Conservation (phyloP, 2,329 filamentous ascomycete genomes). For the Fusarium albidum region DNA sequence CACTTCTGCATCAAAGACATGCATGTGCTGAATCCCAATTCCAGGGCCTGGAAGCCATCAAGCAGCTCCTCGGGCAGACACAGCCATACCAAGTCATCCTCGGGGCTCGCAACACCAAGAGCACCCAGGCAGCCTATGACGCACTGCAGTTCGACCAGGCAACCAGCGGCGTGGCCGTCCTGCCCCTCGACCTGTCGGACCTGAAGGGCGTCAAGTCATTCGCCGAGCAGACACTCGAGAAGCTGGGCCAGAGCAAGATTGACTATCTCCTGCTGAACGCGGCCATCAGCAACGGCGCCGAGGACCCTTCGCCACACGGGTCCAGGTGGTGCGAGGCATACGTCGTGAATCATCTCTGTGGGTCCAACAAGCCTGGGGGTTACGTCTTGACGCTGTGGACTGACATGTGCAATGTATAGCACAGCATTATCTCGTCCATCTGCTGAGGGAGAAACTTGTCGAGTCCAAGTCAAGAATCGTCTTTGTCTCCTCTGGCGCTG, state of each 20-base stretch:
- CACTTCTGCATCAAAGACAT: too few species aligned
- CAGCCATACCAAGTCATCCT: constrained; percentile 59
- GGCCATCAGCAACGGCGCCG: constrained; percentile 48
- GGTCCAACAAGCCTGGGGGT: too few species aligned
- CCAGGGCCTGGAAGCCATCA: constrained; percentile 62
- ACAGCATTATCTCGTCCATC: constrained; percentile 61
- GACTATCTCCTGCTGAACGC: constrained; percentile 62
- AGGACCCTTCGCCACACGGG: constrained; percentile 47
- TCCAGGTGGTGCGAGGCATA: constrained; percentile 60
- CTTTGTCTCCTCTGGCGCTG: constrained; percentile 59
- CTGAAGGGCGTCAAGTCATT: constrained; percentile 56
- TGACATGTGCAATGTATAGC: constrained; percentile 47
- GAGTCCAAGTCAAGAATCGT: constrained; percentile 57
- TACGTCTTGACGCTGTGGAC: neutral
- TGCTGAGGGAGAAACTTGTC: constrained; percentile 57
- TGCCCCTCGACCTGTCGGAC: constrained; percentile 58
- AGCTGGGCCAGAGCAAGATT: constrained; percentile 51
- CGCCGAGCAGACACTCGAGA: constrained; percentile 52
- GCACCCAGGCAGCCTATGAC: constrained; percentile 52
- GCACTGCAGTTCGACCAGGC: constrained; percentile 51
- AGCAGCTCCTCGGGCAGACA: constrained; percentile 55
- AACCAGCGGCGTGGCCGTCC: constrained; percentile 52
- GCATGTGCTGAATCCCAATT: neutral
- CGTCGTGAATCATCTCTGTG: constrained; percentile 62
- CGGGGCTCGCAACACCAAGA: constrained; percentile 55